Base-by-base conservation (phyloP, 371 early-diverging fungal genomes). In the Mucor racemosus region DNA sequence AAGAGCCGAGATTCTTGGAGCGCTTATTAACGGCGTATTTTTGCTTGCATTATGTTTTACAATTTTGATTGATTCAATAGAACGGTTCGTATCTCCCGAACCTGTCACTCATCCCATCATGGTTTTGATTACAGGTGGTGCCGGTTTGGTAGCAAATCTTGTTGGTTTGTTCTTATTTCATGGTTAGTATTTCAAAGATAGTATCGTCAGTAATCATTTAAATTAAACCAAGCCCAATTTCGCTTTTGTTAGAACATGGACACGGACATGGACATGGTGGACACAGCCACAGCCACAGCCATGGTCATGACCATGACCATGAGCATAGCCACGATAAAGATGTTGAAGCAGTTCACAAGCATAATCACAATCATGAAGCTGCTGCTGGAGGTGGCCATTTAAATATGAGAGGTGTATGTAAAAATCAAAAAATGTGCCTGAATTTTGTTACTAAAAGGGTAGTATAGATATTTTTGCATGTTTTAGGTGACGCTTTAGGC, bases 401-500 rank as follows among this genome's bases (percentile, higher is more conserved):
- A 40, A 95, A 97, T 76, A 95, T 96, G 95, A 90, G 84, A 58
- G 97, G 96, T 42, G 92, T 82, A 75, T 21, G 50, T 50, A 66
- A 58, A 46, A 15, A 10, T 40, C 17, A 14, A 6, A n/a, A 14
- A 14, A 15, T 2, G n/a, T 3, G 11, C 33, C 6, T 17, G n/a
- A 35, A 7, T 17, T 6, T 4, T 5, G 17, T 6, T n/a, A 15
- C n/a, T 55, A 34, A 55, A 9, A 33, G n/a, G 7, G 5, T 11
- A 13, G 15, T 35, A 13, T 68, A 82, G 82, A 77, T 97, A 19
- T 96, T 96, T 77, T 82, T 98, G 41, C 98, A 99, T 79, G 94
- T 97, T 31, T 72, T 97, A 26, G 98, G 99, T 40, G 99, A 99
- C 79, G 91, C 95, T 10, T 80, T 97, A n/a, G 96, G 95, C 36